Conservation (phyloP, 2,329 filamentous ascomycete species). For the Ophiostoma sp. region DNA sequence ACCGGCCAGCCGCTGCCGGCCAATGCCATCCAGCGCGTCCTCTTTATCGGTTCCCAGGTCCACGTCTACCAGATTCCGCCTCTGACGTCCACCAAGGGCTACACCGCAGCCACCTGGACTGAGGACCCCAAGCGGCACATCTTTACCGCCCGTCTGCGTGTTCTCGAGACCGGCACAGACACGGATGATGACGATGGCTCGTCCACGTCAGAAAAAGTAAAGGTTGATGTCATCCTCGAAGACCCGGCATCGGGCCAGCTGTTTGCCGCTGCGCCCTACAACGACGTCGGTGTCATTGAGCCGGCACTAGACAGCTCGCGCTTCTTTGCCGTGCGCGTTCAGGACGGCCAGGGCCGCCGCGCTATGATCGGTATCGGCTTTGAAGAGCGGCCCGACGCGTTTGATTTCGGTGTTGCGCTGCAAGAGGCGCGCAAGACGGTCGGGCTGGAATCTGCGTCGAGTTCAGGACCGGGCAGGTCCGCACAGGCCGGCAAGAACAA, state of each 20-base stretch:
- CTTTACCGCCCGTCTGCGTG: conserved; percentile 75
- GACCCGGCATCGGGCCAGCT: conserved; percentile 66
- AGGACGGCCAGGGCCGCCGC: conserved; percentile 68
- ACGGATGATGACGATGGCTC: conserved; percentile 33
- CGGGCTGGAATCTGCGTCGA: conserved; percentile 43
- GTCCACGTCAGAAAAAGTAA: conserved; percentile 48
- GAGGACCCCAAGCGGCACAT: conserved; percentile 66
- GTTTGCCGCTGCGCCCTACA: conserved; percentile 81
- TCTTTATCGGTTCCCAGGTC: conserved; percentile 68
- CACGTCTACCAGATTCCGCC: conserved; percentile 88
- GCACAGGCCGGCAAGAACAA: conserved; percentile 40
- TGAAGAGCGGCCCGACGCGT: conserved; percentile 78
- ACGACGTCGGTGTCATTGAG: conserved; percentile 60
- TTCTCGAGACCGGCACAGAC: conserved; percentile 65
- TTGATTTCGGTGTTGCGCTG: conserved; percentile 76
- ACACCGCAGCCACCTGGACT: conserved; percentile 74
- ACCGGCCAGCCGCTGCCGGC: conserved; percentile 63
- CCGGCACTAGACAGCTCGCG: conserved; percentile 71
- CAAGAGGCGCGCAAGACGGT: conserved; percentile 71
- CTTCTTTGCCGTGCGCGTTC: conserved; percentile 79
- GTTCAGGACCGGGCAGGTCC: conserved; percentile 19
- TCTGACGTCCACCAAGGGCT: conserved; percentile 69
- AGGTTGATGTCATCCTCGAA: conserved; percentile 72
- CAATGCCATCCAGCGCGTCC: conserved; percentile 77
- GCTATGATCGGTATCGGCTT: conserved; percentile 80